Conservation (phyloP, 1,284 basidiomycete genomes). For the Puccinia brachypodii region DNA sequence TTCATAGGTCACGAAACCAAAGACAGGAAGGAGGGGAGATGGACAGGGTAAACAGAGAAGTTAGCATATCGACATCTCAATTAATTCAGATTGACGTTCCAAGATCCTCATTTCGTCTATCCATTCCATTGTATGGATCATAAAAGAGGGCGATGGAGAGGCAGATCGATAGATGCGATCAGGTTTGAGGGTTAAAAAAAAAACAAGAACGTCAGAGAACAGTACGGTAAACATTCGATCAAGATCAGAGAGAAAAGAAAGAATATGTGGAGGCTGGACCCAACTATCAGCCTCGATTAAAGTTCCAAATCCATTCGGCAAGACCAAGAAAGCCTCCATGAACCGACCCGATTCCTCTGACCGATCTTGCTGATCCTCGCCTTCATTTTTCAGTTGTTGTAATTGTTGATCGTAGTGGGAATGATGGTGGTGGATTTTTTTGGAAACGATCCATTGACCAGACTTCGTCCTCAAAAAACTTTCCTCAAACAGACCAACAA, state of each 20-base stretch:
- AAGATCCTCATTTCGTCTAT: constrained; percentile 23
- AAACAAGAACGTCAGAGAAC: not conserved
- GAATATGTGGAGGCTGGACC: not conserved
- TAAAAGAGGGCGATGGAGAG: not conserved
- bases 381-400: not conserved
- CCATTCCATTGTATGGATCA: not conserved
- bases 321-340: constrained; percentile 24
- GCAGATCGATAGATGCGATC: not conserved
- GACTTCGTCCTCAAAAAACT: constrained; percentile 30
- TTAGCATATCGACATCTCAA: not conserved
- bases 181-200: not conserved
- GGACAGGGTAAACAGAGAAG: not conserved
- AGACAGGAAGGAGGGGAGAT: not conserved
- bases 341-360: not conserved
- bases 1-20: not conserved
- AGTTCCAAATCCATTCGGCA: constrained; percentile 31
- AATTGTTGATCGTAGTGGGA: not conserved
- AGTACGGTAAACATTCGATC: not conserved
- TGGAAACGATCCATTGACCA: constrained; percentile 43
- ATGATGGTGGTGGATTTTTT: constrained; percentile 3
- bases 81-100: not conserved
- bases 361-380: not conserved
- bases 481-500: not conserved
- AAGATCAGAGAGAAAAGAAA: not conserved
- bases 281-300: constrained; percentile 43